These are phyloP conservation scores for Capillidium heterosporum DNA, from an alignment of 371 early-diverging fungal genomes.

Conservation along the genomic window DNA sequence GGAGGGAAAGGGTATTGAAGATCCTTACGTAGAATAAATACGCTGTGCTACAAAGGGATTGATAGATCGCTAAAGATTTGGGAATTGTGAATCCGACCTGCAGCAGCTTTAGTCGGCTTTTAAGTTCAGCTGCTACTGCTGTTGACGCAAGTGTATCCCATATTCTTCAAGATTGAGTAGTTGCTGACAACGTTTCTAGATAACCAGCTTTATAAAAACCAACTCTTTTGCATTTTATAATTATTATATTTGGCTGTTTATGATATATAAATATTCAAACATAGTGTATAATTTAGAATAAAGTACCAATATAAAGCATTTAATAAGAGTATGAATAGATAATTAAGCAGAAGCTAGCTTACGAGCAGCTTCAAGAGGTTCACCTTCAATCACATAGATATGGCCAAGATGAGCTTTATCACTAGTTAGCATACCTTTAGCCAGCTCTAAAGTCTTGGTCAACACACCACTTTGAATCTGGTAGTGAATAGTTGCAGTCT, in stretches of 20 bases:
- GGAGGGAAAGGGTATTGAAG: neutral
- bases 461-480: neutral
- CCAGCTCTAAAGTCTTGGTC: neutral
- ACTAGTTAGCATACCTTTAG: neutral
- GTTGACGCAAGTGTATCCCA: no score
- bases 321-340: no score
- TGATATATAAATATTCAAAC: no score
- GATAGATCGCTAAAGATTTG: neutral
- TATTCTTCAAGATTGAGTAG: no score
- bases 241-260: no score
- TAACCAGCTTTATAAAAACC: no score
- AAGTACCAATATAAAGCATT: no score
- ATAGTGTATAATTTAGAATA: no score
- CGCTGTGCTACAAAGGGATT: neutral
- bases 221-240: no score
- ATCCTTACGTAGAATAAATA: neutral
- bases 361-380: constrained; percentile 2
- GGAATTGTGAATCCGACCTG: neutral
- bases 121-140: no score
- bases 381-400: neutral
- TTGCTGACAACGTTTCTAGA: no score
- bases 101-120: no score
- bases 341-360: neutral
- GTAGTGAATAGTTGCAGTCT: neutral
- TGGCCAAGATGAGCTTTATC: neutral